phyloP scores from a whole-genome alignment of 352 stramenopile species.

The Phytophthora fragariae region DNA sequence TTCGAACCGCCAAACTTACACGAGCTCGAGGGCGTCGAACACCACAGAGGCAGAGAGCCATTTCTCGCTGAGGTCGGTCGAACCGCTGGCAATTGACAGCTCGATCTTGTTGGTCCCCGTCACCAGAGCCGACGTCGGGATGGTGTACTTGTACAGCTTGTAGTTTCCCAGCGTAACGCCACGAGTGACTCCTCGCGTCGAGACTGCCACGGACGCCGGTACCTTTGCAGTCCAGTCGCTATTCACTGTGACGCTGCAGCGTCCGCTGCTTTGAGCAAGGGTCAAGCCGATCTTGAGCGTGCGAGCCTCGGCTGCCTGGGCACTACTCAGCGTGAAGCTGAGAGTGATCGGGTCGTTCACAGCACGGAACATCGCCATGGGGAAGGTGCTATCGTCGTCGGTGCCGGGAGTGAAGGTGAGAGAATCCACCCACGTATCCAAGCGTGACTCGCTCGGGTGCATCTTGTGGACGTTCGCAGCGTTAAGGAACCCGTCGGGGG shows the following conservation, averaged over 20 bases:
- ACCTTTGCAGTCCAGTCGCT: slow-evolving; percentile 40
- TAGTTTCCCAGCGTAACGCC: slow-evolving; percentile 57
- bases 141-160: slow-evolving; percentile 53
- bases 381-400: slow-evolving; percentile 41
- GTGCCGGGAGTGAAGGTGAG: slow-evolving; percentile 33
- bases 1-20: slow-evolving; percentile 15
- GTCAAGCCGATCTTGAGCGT: slow-evolving; percentile 53
- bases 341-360: slow-evolving; percentile 53
- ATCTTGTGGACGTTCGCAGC: slow-evolving; percentile 59
- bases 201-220: slow-evolving; percentile 39
- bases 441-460: slow-evolving; percentile 57
- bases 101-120: slow-evolving; percentile 43
- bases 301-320: slow-evolving; percentile 24
- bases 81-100: slow-evolving; percentile 49
- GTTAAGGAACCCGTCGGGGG: slow-evolving; percentile 56
- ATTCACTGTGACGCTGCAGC: slow-evolving; percentile 47
- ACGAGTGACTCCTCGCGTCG: slow-evolving; percentile 55
- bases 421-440: slow-evolving; percentile 33
- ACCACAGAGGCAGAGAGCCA: slow-evolving; percentile 57
- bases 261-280: slow-evolving; percentile 49
- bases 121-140: slow-evolving; percentile 40
- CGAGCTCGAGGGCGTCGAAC: slow-evolving; percentile 55
- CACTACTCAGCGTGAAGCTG: slow-evolving; percentile 38
- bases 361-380: slow-evolving; percentile 55
- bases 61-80: slow-evolving; percentile 39